phyloP scores from a whole-genome alignment of 805 yeast genomes.

The Zygotorulaspora florentina region DNA sequence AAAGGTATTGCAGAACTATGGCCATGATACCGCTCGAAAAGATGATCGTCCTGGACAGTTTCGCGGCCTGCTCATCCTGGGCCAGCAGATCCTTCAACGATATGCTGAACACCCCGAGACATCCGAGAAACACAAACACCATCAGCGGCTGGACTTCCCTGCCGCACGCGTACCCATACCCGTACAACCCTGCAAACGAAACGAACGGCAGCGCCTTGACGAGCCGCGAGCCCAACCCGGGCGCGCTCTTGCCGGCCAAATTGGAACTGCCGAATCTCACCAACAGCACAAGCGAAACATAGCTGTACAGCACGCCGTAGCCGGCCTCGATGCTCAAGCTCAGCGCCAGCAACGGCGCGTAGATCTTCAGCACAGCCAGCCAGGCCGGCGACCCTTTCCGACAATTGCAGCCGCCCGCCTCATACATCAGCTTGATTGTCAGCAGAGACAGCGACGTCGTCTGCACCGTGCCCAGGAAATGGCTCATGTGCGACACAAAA shows the following conservation, averaged over 20 bases:
- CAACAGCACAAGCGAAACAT: conserved; percentile 2
- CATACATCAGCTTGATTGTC: conserved; percentile 10
- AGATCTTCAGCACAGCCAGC: conserved; percentile 1
- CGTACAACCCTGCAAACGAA: conserved; percentile 3
- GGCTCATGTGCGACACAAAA: conserved; percentile 8
- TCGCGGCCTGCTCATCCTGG: conserved; percentile 7
- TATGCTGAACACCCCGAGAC: conserved; percentile 25
- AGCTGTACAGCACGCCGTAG: neutral
- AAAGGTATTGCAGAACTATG: conserved; percentile 34
- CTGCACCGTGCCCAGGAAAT: conserved; percentile 12
- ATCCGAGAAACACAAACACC: conserved; percentile 32
- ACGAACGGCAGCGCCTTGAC: conserved; percentile 3
- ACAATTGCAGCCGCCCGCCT: neutral
- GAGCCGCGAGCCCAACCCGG: neutral
- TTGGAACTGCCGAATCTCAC: conserved; percentile 3
- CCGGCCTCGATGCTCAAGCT: conserved; percentile 2
- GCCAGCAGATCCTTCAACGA: conserved; percentile 24
- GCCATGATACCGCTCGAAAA: conserved; percentile 32
- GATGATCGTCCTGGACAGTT: conserved; percentile 21
- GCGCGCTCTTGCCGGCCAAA: neutral
- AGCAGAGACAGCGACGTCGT: conserved; percentile 18
- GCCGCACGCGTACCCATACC: neutral
- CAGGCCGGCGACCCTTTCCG: neutral
- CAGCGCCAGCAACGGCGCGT: conserved; percentile 6
- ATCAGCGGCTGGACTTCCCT: conserved; percentile 23